phyloP scores from a whole-genome alignment of 805 yeast species.

The Kodamaea sagamina region DNA sequence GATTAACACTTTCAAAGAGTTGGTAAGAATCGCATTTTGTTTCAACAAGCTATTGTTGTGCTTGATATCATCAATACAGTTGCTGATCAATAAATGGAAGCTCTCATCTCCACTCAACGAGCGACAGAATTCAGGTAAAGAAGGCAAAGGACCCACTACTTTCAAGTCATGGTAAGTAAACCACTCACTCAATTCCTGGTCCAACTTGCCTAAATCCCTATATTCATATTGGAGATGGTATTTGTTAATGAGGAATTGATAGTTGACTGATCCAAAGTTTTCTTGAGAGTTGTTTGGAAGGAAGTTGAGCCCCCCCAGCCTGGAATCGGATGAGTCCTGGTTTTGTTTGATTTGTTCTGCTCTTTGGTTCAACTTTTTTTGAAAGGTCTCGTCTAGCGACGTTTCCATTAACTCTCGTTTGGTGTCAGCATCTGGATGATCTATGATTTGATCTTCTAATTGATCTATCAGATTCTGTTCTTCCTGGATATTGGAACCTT shows the following conservation, averaged over 20 bases:
- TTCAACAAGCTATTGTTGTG: conserved; percentile 3
- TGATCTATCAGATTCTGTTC: conserved; percentile 42
- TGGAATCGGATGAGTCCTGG: conserved; percentile 12
- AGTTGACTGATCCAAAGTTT: conserved; percentile 16
- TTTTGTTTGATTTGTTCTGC: conserved; percentile 37
- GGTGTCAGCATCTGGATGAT: conserved; percentile 41
- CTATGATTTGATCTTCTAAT: conserved; percentile 50
- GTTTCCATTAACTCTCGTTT: conserved; percentile 30
- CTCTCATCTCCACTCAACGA: conserved; percentile 11
- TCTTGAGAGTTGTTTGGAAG: conserved; percentile 14
- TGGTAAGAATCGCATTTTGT: conserved; percentile 9
- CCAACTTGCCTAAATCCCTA: conserved; percentile 28
- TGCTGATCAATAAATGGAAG: background rate
- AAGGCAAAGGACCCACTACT: conserved; percentile 22
- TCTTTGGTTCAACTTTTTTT: conserved; percentile 41
- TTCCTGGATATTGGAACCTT: conserved; percentile 14
- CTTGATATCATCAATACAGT: conserved; percentile 6
- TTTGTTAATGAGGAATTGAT: conserved; percentile 34
- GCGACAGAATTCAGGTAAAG: conserved; percentile 12
- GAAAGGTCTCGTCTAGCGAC: conserved; percentile 43
- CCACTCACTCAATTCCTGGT: conserved; percentile 41
- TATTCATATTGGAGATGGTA: conserved; percentile 34
- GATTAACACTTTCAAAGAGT: conserved; percentile 17
- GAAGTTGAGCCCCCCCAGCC: conserved; percentile 7
- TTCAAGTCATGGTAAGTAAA: conserved; percentile 35